Evolutionary conservation across 768 basidiomycete species (phyloP), one percentile per base, ranked within the genome.

Genomic region (Chalciporus chontae): DNA sequence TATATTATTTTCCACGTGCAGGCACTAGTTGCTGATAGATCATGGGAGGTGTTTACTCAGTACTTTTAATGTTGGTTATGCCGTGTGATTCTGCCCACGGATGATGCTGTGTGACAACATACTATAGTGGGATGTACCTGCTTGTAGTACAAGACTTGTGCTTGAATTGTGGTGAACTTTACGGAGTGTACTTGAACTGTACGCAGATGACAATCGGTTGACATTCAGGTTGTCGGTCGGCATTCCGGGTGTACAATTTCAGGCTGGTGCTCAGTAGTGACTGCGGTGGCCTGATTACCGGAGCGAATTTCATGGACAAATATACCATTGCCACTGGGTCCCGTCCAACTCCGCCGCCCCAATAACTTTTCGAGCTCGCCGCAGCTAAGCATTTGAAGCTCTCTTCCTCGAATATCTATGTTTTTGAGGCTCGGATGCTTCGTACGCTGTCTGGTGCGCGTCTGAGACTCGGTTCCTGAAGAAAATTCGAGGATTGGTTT

Each of bases 241-340:
- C 26, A 26, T 26, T 26, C 26, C 26, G 26, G 26, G 26, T 26
- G 5, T 26, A 26, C 1, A 26, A 8, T 26, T 26, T 26, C 26
- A 26, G 26, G 26, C 5, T 26, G 26, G 21, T 21, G 21, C 21
- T 21, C 21, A 21, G 21, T 4, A 21, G 21, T 21, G 21, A 21
- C 2, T 21, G 21, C 21, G 8, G 23, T 41, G 14, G 23, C 40
- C 40, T 21, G 21, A 42, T 43, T 27, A 18, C 27, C 42, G 27
- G 15, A 31, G 18, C 8, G 19, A 47, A 17, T 27, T 21, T 44
- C 27, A 44, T 2, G 31, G 21, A 19, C 37, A 47, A 44, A 47
- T 41, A 45, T 40, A 31, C 29, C 29, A n/a, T n/a, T n/a, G 17
- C 19, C 3, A 9, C 29, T 17, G 29, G 40, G 40, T 58, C 62